Conservation (phyloP, 225 moss, liverwort and hornwort genomes). For the Pseudoscleropodium purum region DNA sequence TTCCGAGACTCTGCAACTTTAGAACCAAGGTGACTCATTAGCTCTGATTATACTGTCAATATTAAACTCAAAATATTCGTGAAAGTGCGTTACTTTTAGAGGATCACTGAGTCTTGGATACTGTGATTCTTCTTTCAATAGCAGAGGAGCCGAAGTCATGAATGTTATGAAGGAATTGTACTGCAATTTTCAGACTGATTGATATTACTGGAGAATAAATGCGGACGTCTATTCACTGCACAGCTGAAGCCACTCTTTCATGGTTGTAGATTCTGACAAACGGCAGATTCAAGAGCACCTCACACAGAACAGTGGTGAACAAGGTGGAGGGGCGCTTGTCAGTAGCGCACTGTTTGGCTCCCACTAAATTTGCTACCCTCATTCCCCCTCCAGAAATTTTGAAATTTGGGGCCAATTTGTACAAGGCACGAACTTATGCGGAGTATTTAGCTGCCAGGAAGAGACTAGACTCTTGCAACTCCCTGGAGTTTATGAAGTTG, state of each 20-base stretch:
- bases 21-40: neutral
- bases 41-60: neutral
- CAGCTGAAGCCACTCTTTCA: neutral
- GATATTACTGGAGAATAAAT: neutral
- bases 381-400: conserved; percentile 28
- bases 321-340: conserved; percentile 27
- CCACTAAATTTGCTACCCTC: conserved; percentile 5
- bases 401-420: conserved; percentile 18
- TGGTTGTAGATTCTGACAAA: conserved; percentile 31
- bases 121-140: neutral
- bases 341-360: conserved; percentile 34
- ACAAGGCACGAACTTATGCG: conserved; percentile 31
- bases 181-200: neutral
- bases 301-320: conserved; percentile 41
- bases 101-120: neutral
- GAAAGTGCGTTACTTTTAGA: neutral
- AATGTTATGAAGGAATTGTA: neutral
- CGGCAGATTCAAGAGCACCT: conserved; percentile 29
- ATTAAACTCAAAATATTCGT: neutral
- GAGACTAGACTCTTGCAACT: conserved; percentile 12
- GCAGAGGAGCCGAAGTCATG: neutral
- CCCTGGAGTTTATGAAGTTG: conserved; percentile 39
- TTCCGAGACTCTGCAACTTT: neutral
- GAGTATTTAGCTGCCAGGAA: conserved; percentile 41
- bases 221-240: neutral